Base-by-base conservation (phyloP, 179 eudicot species). In the Patellifolia procumbens region DNA sequence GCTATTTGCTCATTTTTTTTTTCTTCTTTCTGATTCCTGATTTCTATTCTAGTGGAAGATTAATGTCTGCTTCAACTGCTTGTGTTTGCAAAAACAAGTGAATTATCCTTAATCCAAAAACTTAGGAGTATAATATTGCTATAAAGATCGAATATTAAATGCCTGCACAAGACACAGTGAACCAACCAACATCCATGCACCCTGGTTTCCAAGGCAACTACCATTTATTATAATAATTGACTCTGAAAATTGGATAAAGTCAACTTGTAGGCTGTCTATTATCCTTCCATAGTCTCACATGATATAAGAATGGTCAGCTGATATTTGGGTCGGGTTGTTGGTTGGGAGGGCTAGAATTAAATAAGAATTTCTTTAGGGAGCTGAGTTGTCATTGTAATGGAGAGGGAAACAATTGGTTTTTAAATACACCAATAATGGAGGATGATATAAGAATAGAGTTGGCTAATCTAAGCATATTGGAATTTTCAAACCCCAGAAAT, bases 381-480 rank as follows among this genome's bases (percentile, higher is more conserved):
- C 73, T 75, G 75, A 76, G 73, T 26, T 80, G 83, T 80, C 70
- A 48, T 26, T 80, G 83, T 80, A 75, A 48, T 43, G 24, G 35
- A 80, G 76, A 55, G 7, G 34, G 63, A 74, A 26, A 10, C 34
- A 34, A 73, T 28, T 58, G n/a, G 58, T 74, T 67, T 52, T 79
- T 56, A 74, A 48, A 55, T 34, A 52, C 66, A 70, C 79, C 83
- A 80, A 80, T 80, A 62, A 80, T 80, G 63, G 37, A 62, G 45
- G 72, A 26, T 70, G 55, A 66, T 45, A 46, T 59, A 19, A 26
- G 39, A 35, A 26, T 48, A 49, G 52, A 43, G 72, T 55, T 20
- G 63, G 22, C 65, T 35, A 55, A 67, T 55, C 59, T 28, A 42
- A 22, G 73, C 46, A 53, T 10, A 26, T 26, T 3, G 12, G 13